Base-by-base conservation (phyloP, 169 alveolate species). In the Amoebophrya sp. region DNA sequence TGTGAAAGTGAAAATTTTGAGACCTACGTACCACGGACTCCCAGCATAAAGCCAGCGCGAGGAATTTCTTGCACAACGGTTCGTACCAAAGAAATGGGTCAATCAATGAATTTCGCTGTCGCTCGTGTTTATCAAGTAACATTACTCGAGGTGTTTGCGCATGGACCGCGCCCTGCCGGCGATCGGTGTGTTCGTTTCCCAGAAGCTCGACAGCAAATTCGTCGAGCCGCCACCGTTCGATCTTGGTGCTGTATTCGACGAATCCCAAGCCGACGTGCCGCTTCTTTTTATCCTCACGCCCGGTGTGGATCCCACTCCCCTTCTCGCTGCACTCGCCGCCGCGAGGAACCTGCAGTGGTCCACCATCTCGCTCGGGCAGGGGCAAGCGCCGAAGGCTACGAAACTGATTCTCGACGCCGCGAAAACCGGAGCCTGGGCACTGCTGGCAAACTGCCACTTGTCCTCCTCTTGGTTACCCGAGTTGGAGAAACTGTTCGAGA, bases 251-350 rank as follows among this genome's bases (percentile, higher is more conserved):
- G 94, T 97, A 31, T 96, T 94, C 92, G 93, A 93, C n/a, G 96
- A 96, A 88, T 93, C 97, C 34, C 94, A 95, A 87, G 92, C 95
- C 69, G 94, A 94, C 16, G 94, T 94, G 5, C 98, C 98, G 13
- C 93, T 96, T 89, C 95, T 97, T 88, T 97, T 98, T 91, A 97
- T 98, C 23, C 95, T 97, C 58, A 95, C 98, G 26, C 98, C 99
- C 40, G 99, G 99, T 45, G 97, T 97, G 89, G 99, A 98, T 91
- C 99, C 99, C 42, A 93, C 96, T 39, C 96, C 96, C 67, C 95
- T 93, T 90, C 95, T 98, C 26, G 92, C 93, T 90, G 93, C 95
- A 43, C 94, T 96, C 42, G 98, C 98, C 48, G 94, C 95, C 48
- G 94, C 93, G 40, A 93, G 93, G 93, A 78, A 89, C 94, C 42